These are phyloP conservation scores for Nyssa sinensis DNA, from an alignment of 148 eudicot genomes.

Conservation along the genomic window DNA sequence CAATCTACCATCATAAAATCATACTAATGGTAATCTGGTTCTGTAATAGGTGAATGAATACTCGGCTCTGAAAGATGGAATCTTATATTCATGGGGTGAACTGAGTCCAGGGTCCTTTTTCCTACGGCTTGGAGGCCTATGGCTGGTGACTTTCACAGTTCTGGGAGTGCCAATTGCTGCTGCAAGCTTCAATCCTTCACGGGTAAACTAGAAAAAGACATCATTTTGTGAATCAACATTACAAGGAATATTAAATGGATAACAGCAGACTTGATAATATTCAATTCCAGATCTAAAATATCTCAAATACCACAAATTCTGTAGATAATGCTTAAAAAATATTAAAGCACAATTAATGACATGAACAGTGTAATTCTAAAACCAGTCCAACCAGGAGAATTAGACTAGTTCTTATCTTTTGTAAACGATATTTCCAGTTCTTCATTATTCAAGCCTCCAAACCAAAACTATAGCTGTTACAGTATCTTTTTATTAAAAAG, in stretches of 20 bases:
- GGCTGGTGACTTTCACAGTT: slow-evolving; percentile 78
- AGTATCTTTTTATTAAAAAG: no score
- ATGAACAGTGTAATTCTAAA: no score
- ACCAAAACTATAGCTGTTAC: background rate
- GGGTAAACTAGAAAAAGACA: slow-evolving; percentile 34
- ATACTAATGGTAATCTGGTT: slow-evolving; percentile 6
- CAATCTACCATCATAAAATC: background rate
- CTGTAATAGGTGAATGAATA: slow-evolving; percentile 83
- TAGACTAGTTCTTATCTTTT: background rate
- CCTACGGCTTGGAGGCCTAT: slow-evolving; percentile 82
- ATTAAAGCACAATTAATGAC: background rate
- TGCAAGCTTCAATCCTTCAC: slow-evolving; percentile 96
- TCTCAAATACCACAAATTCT: background rate
- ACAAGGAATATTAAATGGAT: background rate
- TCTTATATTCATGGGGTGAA: slow-evolving; percentile 95
- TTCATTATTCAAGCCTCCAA: background rate
- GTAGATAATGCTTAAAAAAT: no score
- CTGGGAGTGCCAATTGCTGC: slow-evolving; percentile 90
- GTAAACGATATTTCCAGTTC: background rate
- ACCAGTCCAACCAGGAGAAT: background rate
- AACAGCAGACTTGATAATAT: no score
- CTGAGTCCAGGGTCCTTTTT: slow-evolving; percentile 72
- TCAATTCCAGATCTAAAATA: background rate
- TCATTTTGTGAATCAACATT: background rate
- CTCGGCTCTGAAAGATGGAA: slow-evolving; percentile 74